These are phyloP conservation scores for Wallacemonas collosoma DNA, from an alignment of 208 protist genomes.

Conservation along the genomic window DNA sequence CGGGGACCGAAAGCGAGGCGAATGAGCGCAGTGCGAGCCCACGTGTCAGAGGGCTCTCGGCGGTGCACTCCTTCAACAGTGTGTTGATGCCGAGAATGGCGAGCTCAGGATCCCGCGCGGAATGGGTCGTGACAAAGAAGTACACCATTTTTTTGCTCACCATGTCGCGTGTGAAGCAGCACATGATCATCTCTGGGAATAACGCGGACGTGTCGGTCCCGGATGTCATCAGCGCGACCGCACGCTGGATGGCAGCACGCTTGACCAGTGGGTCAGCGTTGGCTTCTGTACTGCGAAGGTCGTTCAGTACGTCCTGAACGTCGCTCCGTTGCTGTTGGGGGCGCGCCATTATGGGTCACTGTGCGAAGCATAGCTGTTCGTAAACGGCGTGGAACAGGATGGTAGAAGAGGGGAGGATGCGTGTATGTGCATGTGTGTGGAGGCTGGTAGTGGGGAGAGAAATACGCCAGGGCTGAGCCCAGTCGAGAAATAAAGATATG, in stretches of 20 bases:
- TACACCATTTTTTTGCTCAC: constrained; percentile 98
- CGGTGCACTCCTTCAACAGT: constrained; percentile 92
- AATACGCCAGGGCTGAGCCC: neutral
- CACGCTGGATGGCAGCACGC: constrained; percentile 83
- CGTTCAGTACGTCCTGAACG: constrained; percentile 40
- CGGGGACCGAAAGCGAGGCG: constrained; percentile 79
- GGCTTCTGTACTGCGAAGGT: constrained; percentile 40
- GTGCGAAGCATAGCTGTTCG: neutral
- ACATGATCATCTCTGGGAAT: constrained; percentile 93
- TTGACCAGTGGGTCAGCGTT: constrained; percentile 50
- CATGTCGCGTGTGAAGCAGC: constrained; percentile 91
- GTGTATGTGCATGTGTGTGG: neutral
- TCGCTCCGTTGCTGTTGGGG: constrained; percentile 30
- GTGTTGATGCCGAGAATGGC: constrained; percentile 96
- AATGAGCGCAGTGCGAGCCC: constrained; percentile 95
- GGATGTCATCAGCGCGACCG: constrained; percentile 96
- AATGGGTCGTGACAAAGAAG: constrained; percentile 95
- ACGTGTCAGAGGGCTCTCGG: constrained; percentile 94
- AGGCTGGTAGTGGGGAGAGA: neutral
- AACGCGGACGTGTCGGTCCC: constrained; percentile 95
- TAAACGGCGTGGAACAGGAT: neutral
- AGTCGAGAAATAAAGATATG: too few species aligned
- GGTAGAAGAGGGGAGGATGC: neutral
- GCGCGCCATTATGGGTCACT: constrained; percentile 2
- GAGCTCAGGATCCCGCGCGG: constrained; percentile 88